A percentile compares a stretch with the other conserved stretches of the same genome.
Evolutionary conservation across 306 rosid genomes (phyloP).

Genomic region (Hylodesmum podocarpum): DNA sequence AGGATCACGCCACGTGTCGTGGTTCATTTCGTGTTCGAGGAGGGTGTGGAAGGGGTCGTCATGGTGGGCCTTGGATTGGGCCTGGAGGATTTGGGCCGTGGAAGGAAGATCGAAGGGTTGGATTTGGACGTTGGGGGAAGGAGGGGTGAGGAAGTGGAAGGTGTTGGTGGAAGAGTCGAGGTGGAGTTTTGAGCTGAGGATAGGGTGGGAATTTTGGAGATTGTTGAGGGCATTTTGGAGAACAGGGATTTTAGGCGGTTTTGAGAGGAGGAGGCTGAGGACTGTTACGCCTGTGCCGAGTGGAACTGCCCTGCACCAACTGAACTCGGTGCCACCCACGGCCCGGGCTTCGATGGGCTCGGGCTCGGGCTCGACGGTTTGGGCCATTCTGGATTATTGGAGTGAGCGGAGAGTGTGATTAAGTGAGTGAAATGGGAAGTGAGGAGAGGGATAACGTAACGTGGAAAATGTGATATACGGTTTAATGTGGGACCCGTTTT

Average conservation of each 20-base stretch:
- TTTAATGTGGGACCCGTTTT: background rate
- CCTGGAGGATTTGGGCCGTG: constrained; percentile 48
- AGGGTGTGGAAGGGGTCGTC: constrained; percentile 58
- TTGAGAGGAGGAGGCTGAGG: constrained; percentile 68
- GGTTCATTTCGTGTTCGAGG: constrained; percentile 73
- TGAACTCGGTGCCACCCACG: constrained; percentile 87
- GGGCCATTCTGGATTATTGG: constrained; percentile 34
- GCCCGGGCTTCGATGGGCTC: constrained; percentile 38
- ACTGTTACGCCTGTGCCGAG: constrained; percentile 88
- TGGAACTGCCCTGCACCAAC: constrained; percentile 91
- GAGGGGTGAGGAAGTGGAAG: constrained; percentile 49
- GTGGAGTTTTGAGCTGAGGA: constrained; percentile 78
- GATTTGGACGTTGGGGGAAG: constrained; percentile 51
- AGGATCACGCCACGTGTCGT: constrained; percentile 51
- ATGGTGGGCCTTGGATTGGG: constrained; percentile 2
- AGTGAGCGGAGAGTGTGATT: background rate
- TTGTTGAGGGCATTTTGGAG: constrained; percentile 65
- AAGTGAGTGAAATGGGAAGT: background rate
- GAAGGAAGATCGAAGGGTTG: constrained; percentile 57
- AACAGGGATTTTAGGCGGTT: constrained; percentile 48
- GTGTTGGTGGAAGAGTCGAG: constrained; percentile 38
- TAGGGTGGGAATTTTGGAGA: constrained; percentile 74
- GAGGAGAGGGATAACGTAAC: background rate
- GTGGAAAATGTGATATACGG: background rate
- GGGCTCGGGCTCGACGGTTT: background rate